Evolutionary conservation across 2,329 filamentous ascomycete species (phyloP), one percentile per base, ranked within the genome.

Genomic region (Acephala macrosclerotiorum): DNA sequence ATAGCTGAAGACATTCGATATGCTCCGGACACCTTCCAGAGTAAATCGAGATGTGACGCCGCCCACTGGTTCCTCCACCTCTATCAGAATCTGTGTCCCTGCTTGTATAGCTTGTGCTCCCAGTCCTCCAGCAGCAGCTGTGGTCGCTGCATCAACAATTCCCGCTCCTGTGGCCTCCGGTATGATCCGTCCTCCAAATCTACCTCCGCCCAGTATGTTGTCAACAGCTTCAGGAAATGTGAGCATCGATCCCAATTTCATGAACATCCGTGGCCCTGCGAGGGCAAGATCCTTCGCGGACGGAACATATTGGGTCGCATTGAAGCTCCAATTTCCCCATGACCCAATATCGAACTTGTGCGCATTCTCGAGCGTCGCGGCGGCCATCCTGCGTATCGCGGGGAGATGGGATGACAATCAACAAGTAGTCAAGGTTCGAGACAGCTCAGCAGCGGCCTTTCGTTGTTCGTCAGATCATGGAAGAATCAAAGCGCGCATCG

Each of bases 1-100:
- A 79, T 98, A 99, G 73, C 89, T 91, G 79, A 98, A 94, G 65
- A 98, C 88, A 67, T 92, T 94, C 53, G 93, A 92, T 51, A 97
- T 83, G 51, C 91, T 93, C 75, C 90, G 87, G 1, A 84, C 81
- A 26, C 86, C 80, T 71, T 89, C 87, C 69, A 87, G 77, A 6
- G 86, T 84, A 68, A 89, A 82, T 36, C 81, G 81, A 7, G 84
- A 82, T 63, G 79, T 75, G 64, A 82, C 68, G 33, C 79, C 77
- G 14, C 63, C 64, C 26, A 79, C 77, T 64, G 82, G 80, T 57
- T 80, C 78, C 45, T 80, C 79, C 35, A 79, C 75, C 26, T 80
- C 77, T n/a, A 80, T 60, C 35, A 76, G 64, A 59, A 72, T 72
- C 49, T 73, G 73, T 22, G 71, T 63, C 26, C 69, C 69, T 1